Conservation (phyloP, 73 alveolate genomes). For the Tetrahymena elliotti region DNA sequence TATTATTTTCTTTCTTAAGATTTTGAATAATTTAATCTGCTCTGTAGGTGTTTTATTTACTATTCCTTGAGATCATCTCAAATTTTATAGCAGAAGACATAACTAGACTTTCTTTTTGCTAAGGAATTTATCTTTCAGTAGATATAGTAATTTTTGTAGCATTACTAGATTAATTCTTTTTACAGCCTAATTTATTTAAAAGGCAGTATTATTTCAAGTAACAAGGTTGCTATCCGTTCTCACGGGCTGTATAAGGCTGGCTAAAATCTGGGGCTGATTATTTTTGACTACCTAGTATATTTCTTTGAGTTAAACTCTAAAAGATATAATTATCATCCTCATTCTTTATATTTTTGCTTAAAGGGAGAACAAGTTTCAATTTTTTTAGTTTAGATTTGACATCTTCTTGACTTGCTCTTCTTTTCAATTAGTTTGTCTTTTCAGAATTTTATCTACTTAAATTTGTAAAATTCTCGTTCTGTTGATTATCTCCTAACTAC, state of each 20-base stretch:
- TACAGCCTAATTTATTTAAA: neutral
- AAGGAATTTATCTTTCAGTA: neutral
- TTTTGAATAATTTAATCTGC: neutral
- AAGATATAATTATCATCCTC: neutral
- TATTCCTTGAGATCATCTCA: neutral
- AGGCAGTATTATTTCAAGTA: neutral
- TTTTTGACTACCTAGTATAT: neutral
- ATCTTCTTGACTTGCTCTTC: neutral
- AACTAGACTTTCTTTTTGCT: neutral
- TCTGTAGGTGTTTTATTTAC: too few relatives aligned
- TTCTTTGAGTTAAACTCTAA: neutral
- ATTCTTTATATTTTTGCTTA: neutral
- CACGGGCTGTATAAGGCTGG: neutral
- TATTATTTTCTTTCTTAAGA: neutral
- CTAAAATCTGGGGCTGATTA: neutral
- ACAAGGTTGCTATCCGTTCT: neutral
- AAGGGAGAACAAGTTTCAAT: neutral
- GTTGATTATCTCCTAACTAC: neutral
- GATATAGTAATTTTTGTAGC: neutral
- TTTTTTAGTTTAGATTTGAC: neutral
- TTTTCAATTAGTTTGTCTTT: neutral
- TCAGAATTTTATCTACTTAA: neutral
- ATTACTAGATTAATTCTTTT: neutral
- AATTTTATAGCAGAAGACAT: neutral
- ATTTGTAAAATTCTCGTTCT: neutral